Evolutionary conservation across 2,329 filamentous ascomycete genomes (phyloP).

Genomic region (Aspergillus uvarum): DNA sequence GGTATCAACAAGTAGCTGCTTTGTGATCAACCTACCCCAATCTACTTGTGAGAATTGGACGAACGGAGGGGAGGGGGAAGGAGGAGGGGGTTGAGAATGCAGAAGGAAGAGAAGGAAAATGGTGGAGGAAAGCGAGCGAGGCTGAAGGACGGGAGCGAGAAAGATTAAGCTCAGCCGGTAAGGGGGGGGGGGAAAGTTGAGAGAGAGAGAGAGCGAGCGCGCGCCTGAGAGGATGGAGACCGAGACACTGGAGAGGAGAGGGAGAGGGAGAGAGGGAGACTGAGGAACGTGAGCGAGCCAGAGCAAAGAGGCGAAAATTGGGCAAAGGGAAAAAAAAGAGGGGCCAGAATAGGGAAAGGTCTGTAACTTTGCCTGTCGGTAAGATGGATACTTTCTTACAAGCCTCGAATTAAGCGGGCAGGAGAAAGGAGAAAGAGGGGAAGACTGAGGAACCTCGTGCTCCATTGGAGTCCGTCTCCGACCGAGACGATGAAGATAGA

Average conservation of each 20-base stretch:
- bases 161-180: conserved; percentile 14
- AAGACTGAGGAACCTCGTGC: background rate
- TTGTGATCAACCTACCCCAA: conserved; percentile 4
- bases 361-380: background rate
- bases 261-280: background rate
- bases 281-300: background rate
- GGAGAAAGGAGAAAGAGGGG: conserved; percentile 5
- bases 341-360: background rate
- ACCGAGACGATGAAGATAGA: conserved; percentile 1
- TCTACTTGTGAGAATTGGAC: conserved; percentile 2
- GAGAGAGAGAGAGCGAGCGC: background rate
- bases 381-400: background rate
- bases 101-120: conserved; percentile 7
- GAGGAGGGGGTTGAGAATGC: background rate
- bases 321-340: conserved; percentile 5
- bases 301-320: background rate
- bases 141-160: conserved; percentile 8
- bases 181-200: conserved; percentile 10
- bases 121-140: conserved; percentile 9
- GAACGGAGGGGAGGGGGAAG: background rate
- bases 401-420: background rate
- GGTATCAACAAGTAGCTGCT: background rate
- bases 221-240: background rate
- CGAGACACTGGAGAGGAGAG: background rate
- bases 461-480: background rate